These are phyloP conservation scores for Murraya koenigii DNA, from an alignment of 345 rosid genomes.

Conservation along the genomic window DNA sequence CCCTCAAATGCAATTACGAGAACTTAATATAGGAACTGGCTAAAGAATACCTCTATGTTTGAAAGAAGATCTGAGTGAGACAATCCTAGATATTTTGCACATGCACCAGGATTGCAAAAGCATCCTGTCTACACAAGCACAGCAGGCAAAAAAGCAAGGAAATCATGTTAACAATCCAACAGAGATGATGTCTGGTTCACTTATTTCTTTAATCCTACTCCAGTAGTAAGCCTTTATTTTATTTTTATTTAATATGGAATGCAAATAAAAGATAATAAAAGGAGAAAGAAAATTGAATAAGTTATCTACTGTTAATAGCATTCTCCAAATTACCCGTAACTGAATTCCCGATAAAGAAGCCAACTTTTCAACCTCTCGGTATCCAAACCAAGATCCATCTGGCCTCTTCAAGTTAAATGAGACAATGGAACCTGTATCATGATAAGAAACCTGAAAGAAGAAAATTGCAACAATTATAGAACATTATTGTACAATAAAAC, in stretches of 20 bases:
- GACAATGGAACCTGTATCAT: slow-evolving; percentile 58
- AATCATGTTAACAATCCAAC: slow-evolving; percentile 17
- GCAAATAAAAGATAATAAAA: neutral
- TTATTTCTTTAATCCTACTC: neutral
- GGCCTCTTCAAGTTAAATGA: slow-evolving; percentile 88
- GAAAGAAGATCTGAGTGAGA: slow-evolving; percentile 83
- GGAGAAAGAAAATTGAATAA: neutral
- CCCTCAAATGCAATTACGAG: neutral
- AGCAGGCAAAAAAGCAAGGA: slow-evolving; percentile 11
- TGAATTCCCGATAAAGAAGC: slow-evolving; percentile 93
- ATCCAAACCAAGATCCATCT: slow-evolving; percentile 95
- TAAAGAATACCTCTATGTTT: slow-evolving; percentile 65
- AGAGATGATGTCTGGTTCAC: neutral
- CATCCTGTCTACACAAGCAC: slow-evolving; percentile 90
- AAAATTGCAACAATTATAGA: slow-evolving; percentile 19
- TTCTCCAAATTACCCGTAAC: slow-evolving; percentile 66
- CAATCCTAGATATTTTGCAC: slow-evolving; percentile 88
- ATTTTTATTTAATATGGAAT: neutral
- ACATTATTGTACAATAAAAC: neutral
- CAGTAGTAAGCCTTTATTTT: neutral
- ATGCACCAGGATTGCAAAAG: slow-evolving; percentile 99
- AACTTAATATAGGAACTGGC: neutral
- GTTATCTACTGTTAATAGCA: neutral
- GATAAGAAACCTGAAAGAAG: slow-evolving; percentile 41
- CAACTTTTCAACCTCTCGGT: slow-evolving; percentile 90